Conservation (phyloP, 805 yeast species). For the Lachancea thermotolerans region DNA sequence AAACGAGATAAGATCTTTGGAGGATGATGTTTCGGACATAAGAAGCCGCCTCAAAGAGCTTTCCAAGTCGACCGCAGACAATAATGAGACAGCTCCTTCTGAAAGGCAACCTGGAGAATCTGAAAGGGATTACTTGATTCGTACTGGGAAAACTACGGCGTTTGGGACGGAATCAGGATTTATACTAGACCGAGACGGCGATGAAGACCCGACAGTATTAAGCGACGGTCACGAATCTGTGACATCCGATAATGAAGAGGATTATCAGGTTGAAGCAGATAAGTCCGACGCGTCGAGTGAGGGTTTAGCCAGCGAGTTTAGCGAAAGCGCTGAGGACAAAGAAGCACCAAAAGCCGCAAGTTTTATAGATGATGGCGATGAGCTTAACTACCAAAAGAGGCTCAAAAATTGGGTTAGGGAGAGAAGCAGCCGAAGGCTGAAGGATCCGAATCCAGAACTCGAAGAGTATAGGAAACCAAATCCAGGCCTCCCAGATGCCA, state of each 20-base stretch:
- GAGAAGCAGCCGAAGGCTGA: slow-evolving; percentile 39
- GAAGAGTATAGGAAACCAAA: slow-evolving; percentile 73
- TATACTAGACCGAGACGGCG: slow-evolving; percentile 17
- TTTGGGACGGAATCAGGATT: slow-evolving; percentile 70
- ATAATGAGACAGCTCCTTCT: slow-evolving; percentile 16
- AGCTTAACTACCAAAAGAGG: slow-evolving; percentile 51
- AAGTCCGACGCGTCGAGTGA: slow-evolving; percentile 19
- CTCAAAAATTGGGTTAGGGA: slow-evolving; percentile 51
- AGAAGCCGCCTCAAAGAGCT: slow-evolving; percentile 37
- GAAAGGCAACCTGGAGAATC: slow-evolving; percentile 62
- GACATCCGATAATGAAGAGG: slow-evolving; percentile 4
- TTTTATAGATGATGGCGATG: slow-evolving; percentile 73
- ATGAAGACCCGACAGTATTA: slow-evolving; percentile 8
- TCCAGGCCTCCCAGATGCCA: slow-evolving; percentile 70
- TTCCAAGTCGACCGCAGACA: slow-evolving; percentile 8
- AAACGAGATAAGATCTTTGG: slow-evolving; percentile 47
- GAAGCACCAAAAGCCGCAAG: neutral
- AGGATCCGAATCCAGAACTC: slow-evolving; percentile 14
- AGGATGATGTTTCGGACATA: slow-evolving; percentile 60
- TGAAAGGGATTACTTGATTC: slow-evolving; percentile 67
- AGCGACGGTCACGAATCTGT: slow-evolving; percentile 1
- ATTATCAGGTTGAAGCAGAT: slow-evolving; percentile 18
- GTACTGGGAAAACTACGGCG: slow-evolving; percentile 92
- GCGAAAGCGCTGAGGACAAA: neutral
- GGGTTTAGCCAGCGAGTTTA: slow-evolving; percentile 9